Percentiles rank a stretch among this genome's conserved stretches.
phyloP scores from a whole-genome alignment of 805 yeast genomes.

The Clavispora asparagi region DNA sequence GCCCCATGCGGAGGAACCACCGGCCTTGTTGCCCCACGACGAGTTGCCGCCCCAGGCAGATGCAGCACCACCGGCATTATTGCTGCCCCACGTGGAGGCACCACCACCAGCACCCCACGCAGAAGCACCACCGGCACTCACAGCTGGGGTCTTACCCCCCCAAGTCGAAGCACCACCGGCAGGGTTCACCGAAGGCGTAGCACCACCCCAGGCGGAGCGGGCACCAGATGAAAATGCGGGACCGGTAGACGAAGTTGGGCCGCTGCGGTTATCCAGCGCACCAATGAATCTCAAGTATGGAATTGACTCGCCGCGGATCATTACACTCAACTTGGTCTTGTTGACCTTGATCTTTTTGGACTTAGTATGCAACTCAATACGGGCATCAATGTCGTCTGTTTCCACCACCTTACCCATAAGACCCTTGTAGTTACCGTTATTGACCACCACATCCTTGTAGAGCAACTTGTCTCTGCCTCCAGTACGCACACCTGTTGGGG shows the following conservation, averaged over 20 bases:
- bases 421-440: conserved; percentile 93
- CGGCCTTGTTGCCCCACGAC: conserved; percentile 16
- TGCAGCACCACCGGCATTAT: conserved; percentile 23
- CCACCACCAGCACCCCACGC: conserved; percentile 24
- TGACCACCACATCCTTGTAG: conserved; percentile 79
- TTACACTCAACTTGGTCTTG: conserved; percentile 70
- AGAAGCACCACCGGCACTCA: conserved; percentile 24
- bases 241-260: conserved; percentile 17
- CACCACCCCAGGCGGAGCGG: conserved; percentile 50
- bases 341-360: conserved; percentile 82
- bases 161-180: conserved; percentile 50
- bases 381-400: conserved; percentile 85
- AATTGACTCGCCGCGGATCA: conserved; percentile 62
- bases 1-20: conserved; percentile 18
- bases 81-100: conserved; percentile 20
- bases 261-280: conserved; percentile 27
- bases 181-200: conserved; percentile 14
- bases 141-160: conserved; percentile 25
- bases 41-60: conserved; percentile 42
- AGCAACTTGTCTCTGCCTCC: conserved; percentile 80
- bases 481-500: conserved; percentile 43
- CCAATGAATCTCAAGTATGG: conserved; percentile 79
- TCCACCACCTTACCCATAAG: conserved; percentile 90
- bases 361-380: conserved; percentile 91
- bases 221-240: conserved; percentile 40